These are phyloP conservation scores for Pythium angustatum DNA, from an alignment of 352 stramenopile species.

Conservation along the genomic window DNA sequence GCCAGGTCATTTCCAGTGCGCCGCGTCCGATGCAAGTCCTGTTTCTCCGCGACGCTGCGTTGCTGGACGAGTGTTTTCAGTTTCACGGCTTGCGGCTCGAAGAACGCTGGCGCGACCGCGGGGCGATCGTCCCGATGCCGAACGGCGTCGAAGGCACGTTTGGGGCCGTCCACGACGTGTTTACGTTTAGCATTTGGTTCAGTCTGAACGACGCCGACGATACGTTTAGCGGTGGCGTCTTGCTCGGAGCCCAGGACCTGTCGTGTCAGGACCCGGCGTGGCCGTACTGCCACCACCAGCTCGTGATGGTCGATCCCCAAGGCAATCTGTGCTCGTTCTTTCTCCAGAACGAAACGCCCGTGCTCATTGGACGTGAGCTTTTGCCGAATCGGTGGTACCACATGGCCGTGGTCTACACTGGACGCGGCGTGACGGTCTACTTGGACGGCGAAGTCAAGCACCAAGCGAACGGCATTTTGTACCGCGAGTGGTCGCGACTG, in stretches of 20 bases:
- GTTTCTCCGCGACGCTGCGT: constrained; percentile 46
- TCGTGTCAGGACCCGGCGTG: constrained; percentile 44
- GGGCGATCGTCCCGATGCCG: constrained; percentile 48
- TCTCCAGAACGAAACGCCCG: constrained; percentile 43
- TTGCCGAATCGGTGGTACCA: constrained; percentile 68
- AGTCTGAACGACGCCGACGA: constrained; percentile 55
- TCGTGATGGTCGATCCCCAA: constrained; percentile 61
- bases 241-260: constrained; percentile 63
- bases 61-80: constrained; percentile 58
- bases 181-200: constrained; percentile 73
- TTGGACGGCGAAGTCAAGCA: constrained; percentile 61
- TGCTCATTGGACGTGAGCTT: constrained; percentile 54
- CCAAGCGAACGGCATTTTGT: constrained; percentile 37
- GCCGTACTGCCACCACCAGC: constrained; percentile 60
- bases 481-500: constrained; percentile 46
- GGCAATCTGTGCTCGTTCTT: constrained; percentile 64
- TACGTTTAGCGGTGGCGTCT: constrained; percentile 53
- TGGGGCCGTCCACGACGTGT: constrained; percentile 32
- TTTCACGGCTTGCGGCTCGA: constrained; percentile 60
- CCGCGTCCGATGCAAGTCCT: constrained; percentile 60
- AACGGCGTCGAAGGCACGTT: constrained; percentile 46
- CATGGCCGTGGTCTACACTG: constrained; percentile 56
- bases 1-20: constrained; percentile 55
- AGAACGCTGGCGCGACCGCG: constrained; percentile 56
- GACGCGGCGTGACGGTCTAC: constrained; percentile 46